A percentile compares a stretch with the other conserved stretches of the same genome.
phyloP scores from a whole-genome alignment of 306 rosid genomes.

The Acacia crassicarpa region DNA sequence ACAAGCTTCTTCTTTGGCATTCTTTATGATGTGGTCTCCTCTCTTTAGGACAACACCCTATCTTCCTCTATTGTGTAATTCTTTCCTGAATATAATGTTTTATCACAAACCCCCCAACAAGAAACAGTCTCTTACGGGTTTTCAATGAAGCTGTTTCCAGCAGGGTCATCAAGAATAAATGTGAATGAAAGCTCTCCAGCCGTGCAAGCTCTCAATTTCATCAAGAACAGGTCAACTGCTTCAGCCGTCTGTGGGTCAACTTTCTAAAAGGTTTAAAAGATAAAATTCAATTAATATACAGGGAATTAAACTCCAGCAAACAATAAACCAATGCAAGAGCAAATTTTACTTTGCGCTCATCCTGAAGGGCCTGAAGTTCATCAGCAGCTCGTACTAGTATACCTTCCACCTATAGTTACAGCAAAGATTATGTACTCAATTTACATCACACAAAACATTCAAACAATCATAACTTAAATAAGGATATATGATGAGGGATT shows the following conservation, averaged over 20 bases:
- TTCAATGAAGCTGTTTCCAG: slow-evolving; percentile 97
- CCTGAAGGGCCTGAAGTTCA: slow-evolving; percentile 84
- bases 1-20: neutral
- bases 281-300: slow-evolving; percentile 22
- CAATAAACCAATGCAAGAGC: slow-evolving; percentile 5
- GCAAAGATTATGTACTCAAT: slow-evolving; percentile 7
- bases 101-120: neutral
- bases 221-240: slow-evolving; percentile 81
- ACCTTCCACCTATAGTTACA: slow-evolving; percentile 79
- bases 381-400: slow-evolving; percentile 76
- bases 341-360: slow-evolving; percentile 74
- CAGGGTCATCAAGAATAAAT: slow-evolving; percentile 87
- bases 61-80: neutral
- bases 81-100: neutral
- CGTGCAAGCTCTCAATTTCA: slow-evolving; percentile 76
- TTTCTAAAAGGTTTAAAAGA: slow-evolving; percentile 54
- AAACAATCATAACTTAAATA: neutral
- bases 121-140: slow-evolving; percentile 68
- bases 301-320: slow-evolving; percentile 6
- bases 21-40: neutral
- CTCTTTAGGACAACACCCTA: neutral
- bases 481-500: neutral
- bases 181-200: slow-evolving; percentile 65
- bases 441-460: slow-evolving; percentile 17
- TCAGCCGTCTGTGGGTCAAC: slow-evolving; percentile 79